Evolutionary conservation across 1,284 basidiomycete genomes (phyloP).

Genomic region (Ganoderma resinaceum): DNA sequence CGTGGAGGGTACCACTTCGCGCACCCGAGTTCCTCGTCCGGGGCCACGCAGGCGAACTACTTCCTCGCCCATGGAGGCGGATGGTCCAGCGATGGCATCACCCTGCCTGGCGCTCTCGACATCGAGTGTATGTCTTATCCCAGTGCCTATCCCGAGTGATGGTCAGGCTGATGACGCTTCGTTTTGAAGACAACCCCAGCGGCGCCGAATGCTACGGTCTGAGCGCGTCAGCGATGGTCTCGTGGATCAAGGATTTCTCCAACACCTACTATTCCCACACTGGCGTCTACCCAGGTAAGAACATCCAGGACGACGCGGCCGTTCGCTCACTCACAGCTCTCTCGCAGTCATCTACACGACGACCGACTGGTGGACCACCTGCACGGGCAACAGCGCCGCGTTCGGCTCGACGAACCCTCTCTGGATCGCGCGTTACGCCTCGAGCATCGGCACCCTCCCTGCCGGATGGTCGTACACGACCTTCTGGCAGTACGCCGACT

Average conservation of each 20-base stretch:
- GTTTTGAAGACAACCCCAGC: conserved; percentile 43
- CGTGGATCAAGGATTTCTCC: conserved; percentile 69
- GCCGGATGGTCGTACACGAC: conserved; percentile 62
- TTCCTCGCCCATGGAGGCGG: conserved; percentile 70
- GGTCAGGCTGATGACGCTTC: neutral
- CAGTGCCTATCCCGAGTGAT: neutral
- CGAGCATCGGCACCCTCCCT: conserved; percentile 57
- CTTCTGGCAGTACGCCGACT: conserved; percentile 71
- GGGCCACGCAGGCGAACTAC: conserved; percentile 63
- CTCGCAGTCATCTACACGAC: conserved; percentile 65
- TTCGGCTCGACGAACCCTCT: conserved; percentile 61
- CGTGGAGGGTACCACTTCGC: conserved; percentile 71
- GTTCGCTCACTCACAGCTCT: neutral
- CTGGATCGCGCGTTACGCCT: conserved; percentile 64
- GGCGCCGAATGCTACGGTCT: conserved; percentile 66
- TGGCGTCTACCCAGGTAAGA: conserved; percentile 38
- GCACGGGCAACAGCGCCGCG: conserved; percentile 61
- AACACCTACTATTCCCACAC: conserved; percentile 62
- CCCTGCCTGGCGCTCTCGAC: conserved; percentile 73
- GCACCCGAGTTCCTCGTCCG: conserved; percentile 56
- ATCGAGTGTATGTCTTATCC: conserved; percentile 59
- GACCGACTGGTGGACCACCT: conserved; percentile 72
- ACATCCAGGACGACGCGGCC: neutral
- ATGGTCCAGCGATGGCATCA: conserved; percentile 65
- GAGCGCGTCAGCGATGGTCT: conserved; percentile 59